Base-by-base conservation (phyloP, 352 stramenopile genomes). In the Phytophthora capsici region DNA sequence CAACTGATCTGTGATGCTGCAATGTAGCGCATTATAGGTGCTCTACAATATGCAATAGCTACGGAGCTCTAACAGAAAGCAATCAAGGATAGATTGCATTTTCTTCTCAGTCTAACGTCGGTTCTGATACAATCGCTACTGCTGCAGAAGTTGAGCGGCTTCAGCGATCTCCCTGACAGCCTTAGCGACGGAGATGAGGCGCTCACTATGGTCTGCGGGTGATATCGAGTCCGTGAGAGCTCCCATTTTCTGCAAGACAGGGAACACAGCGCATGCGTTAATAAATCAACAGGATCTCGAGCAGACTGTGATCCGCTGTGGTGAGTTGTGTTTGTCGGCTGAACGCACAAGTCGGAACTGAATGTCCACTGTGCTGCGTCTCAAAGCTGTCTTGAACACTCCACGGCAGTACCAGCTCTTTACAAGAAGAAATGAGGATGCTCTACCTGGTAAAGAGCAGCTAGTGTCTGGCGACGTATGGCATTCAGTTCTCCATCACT, bases 361-460 rank as follows among this genome's bases (percentile, higher is more conserved):
- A 28, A 28, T 34, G n/a, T 6, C 19, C 44, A 32, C 55, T 61
- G 23, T 34, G 51, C 68, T 55, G 47, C 45, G 65, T 52, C 46
- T 48, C 51, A 38, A 66, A 65, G 49, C 25, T 17, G 51, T 36
- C n/a, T n/a, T n/a, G 44, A 59, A 64, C 53, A 52, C 51, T 47
- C 53, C 43, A 48, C 41, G 12, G 23, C 22, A 34, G 36, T 28
- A 54, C 48, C 25, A 47, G 49, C 36, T 54, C 44, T 36, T 32
- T 44, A 37, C 51, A 54, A 79, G 32, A 82, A 82, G 17, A 77
- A 78, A 63, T 63, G 66, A 52, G 78, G 70, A 71, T 89, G 75
- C 49, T 89, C 77, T 63, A 92, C 84, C 84, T 92, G 57, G 74
- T 90, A 90, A 43, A 92, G 70, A 14, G 80, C 59, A 25, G 78